phyloP scores from a whole-genome alignment of 768 basidiomycete species.

The Kwoniella mangroviensis region DNA sequence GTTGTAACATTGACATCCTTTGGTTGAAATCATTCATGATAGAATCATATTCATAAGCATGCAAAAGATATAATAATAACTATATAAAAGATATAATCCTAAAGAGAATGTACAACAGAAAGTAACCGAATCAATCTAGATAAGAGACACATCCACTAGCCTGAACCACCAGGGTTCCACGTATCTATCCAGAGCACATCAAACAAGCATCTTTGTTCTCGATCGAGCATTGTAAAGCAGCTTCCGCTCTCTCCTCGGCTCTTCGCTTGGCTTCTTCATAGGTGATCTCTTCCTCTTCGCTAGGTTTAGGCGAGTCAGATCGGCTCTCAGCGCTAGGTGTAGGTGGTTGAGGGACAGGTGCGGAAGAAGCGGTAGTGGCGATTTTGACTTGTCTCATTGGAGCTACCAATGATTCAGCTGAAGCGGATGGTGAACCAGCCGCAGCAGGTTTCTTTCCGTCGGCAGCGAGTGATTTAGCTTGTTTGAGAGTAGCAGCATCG shows the following conservation, averaged over 20 bases:
- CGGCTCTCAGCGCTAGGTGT: slow-evolving; percentile 13
- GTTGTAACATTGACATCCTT: too few relatives aligned
- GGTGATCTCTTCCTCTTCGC: slow-evolving; percentile 55
- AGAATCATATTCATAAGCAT: slow-evolving; percentile 7
- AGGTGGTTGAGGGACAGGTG: slow-evolving; percentile 17
- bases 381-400: slow-evolving; percentile 49
- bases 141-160: background rate
- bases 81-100: background rate
- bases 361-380: slow-evolving; percentile 42
- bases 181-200: slow-evolving; percentile 54
- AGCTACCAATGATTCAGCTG: slow-evolving; percentile 35
- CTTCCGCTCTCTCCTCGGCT: slow-evolving; percentile 57
- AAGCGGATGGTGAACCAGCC: background rate
- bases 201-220: slow-evolving; percentile 58
- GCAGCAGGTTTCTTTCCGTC: slow-evolving; percentile 22
- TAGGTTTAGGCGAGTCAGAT: slow-evolving; percentile 36
- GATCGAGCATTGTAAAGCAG: slow-evolving; percentile 57
- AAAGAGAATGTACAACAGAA: slow-evolving; percentile 7
- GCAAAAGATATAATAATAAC: slow-evolving; percentile 10
- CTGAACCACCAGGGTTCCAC: background rate
- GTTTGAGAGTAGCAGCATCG: slow-evolving; percentile 72
- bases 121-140: slow-evolving; percentile 1
- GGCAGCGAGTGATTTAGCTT: slow-evolving; percentile 46
- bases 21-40: background rate
- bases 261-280: slow-evolving; percentile 57